A percentile compares a stretch with the other conserved stretches of the same genome.
Evolutionary conservation across 768 basidiomycete genomes (phyloP).

Genomic region (Scleroderma citrinum): DNA sequence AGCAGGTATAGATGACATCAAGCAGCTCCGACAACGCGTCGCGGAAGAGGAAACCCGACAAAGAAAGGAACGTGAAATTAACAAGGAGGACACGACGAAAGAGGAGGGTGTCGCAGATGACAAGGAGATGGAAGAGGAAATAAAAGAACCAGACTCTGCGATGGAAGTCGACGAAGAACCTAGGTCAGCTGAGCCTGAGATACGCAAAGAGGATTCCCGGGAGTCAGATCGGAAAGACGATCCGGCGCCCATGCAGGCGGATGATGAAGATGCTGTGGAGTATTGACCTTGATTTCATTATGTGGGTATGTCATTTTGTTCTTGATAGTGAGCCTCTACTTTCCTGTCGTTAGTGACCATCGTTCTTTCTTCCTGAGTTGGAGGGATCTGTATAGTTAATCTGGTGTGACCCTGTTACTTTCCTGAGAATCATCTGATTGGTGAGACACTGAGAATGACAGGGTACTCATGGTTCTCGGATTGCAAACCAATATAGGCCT

Average conservation of each 20-base stretch:
- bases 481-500: no score
- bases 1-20: constrained; percentile 56
- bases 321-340: constrained; percentile 1
- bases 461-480: no score
- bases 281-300: constrained; percentile 42
- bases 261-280: constrained; percentile 79
- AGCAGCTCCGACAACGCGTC: constrained; percentile 54
- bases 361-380: background rate
- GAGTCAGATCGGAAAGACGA: constrained; percentile 51
- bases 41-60: constrained; percentile 57
- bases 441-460: background rate
- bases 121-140: constrained; percentile 32
- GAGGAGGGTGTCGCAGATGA: constrained; percentile 20
- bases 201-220: constrained; percentile 29
- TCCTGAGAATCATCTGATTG: background rate
- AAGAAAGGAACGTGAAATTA: constrained; percentile 35
- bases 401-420: background rate
- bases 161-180: constrained; percentile 33
- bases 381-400: background rate
- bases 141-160: constrained; percentile 21
- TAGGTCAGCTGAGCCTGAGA: constrained; percentile 28
- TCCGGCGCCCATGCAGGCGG: constrained; percentile 48
- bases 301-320: constrained; percentile 18
- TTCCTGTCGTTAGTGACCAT: background rate
- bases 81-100: constrained; percentile 24